Base-by-base conservation (phyloP, 306 rosid species). In the Hippophae tibetana region DNA sequence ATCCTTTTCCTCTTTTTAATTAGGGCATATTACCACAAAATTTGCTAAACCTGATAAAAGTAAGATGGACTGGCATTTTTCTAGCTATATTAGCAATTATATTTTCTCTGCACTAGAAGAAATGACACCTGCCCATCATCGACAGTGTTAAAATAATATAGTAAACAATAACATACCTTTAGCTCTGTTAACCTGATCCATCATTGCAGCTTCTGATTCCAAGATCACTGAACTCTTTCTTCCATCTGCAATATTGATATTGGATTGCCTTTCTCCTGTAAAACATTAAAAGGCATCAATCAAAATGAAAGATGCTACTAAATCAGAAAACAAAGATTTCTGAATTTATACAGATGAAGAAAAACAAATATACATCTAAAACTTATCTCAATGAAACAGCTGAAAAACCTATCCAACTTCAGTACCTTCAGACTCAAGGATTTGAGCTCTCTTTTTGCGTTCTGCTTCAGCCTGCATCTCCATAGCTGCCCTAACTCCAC, bases 391-490 rank as follows among this genome's bases (percentile, higher is more conserved):
- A 6, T 26, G 10, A 61, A 18, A 38, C 26, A 67, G 52, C 43
- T 53, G 48, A 45, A 68, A 62, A 43, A 53, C 47, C 50, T 57
- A 65, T 62, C 60, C 6, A 26, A 43, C 13, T 48, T 58, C 59
- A 50, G 66, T 60, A 87, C 98, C 98, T 84, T 92, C 98, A 23
- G 98, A 92, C 64, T 85, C 98, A 40, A 92, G 96, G 72, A 92
- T 83, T 77, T 87, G 96, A 73, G 96, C 96, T 78, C 98, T 85
- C 85, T 78, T 92, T 69, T 84, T 88, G 57, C 99, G 80, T 69
- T 92, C 99, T 56, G 99, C 99, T 74, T 88, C 99, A 10, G 99
- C 99, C 80, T 92, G 99, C 99, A 88, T 84, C 76, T 92, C 96
- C 99, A 92, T 92, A 50, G 99, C 86, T 47, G 85, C 93, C 78